These are phyloP conservation scores for Amyloporia xantha DNA, from an alignment of 768 basidiomycete species.

Conservation along the genomic window DNA sequence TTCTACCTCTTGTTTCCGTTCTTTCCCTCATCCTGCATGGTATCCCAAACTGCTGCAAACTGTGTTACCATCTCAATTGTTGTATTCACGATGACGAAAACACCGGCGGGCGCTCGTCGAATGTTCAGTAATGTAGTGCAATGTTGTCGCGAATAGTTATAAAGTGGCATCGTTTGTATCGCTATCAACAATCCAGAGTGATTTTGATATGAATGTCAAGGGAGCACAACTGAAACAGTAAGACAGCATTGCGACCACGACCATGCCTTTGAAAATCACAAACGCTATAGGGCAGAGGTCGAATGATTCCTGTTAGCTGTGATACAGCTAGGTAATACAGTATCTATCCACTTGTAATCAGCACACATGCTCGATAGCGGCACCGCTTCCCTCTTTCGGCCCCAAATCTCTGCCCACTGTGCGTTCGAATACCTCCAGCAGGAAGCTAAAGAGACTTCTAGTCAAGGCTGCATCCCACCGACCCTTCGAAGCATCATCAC, in stretches of 20 bases:
- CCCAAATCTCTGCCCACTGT: conserved; percentile 85
- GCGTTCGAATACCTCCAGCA: conserved; percentile 93
- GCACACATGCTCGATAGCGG: conserved; percentile 75
- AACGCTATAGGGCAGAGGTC: no score
- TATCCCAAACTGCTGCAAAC: conserved; percentile 27
- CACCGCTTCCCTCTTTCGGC: conserved; percentile 39
- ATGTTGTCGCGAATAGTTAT: conserved; percentile 25
- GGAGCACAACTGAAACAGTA: no score
- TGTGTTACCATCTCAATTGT: conserved; percentile 26
- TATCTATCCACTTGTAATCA: no score
- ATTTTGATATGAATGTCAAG: no score
- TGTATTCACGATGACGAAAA: conserved; percentile 31
- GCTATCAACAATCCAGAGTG: not conserved
- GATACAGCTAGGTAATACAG: no score
- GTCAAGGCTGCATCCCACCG: conserved; percentile 95
- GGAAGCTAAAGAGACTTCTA: conserved; percentile 67
- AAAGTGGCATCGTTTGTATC: conserved; percentile 16
- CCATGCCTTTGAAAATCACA: no score
- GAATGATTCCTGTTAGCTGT: no score
- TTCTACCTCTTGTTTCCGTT: conserved; percentile 39
- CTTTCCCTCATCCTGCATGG: conserved; percentile 34
- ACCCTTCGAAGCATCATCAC: conserved; percentile 88
- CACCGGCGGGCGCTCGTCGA: conserved; percentile 24
- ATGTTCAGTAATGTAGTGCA: conserved; percentile 25
- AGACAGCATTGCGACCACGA: no score